Conservation (phyloP, 75 land plant species). For the Adiantum capillusveneris region DNA sequence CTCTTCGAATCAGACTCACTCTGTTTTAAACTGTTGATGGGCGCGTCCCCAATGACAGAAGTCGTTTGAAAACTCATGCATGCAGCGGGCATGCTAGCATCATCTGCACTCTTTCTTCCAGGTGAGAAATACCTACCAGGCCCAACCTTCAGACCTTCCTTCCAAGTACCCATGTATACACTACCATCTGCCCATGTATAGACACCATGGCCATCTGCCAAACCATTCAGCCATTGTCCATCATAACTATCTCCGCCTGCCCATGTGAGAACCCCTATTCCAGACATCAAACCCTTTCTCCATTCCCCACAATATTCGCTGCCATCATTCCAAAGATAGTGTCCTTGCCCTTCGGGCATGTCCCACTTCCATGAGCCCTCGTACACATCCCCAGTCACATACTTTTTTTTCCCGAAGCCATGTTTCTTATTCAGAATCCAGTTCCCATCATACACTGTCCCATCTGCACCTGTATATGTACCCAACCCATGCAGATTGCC, state of each 20-base stretch:
- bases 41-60: background rate
- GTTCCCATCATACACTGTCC: conserved; percentile 51
- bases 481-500: conserved; percentile 61
- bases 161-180: conserved; percentile 50
- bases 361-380: conserved; percentile 56
- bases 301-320: conserved; percentile 57
- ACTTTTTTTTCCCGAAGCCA: conserved; percentile 39
- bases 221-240: conserved; percentile 61
- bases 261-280: conserved; percentile 51
- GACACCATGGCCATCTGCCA: conserved; percentile 51
- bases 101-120: conserved; percentile 19
- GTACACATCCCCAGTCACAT: conserved; percentile 58
- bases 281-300: conserved; percentile 44
- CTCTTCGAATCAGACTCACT: too few relatives aligned
- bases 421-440: conserved; percentile 52
- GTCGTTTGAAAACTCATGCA: background rate
- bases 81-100: background rate
- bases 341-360: conserved; percentile 45
- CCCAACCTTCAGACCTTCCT: conserved; percentile 33
- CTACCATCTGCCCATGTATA: conserved; percentile 62
- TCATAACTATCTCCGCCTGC: conserved; percentile 50
- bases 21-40: too few relatives aligned
- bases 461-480: conserved; percentile 40
- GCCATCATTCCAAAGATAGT: conserved; percentile 59
- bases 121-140: conserved; percentile 48